Evolutionary conservation across 768 basidiomycete genomes (phyloP).

Genomic region (Tremella yokohamensis): DNA sequence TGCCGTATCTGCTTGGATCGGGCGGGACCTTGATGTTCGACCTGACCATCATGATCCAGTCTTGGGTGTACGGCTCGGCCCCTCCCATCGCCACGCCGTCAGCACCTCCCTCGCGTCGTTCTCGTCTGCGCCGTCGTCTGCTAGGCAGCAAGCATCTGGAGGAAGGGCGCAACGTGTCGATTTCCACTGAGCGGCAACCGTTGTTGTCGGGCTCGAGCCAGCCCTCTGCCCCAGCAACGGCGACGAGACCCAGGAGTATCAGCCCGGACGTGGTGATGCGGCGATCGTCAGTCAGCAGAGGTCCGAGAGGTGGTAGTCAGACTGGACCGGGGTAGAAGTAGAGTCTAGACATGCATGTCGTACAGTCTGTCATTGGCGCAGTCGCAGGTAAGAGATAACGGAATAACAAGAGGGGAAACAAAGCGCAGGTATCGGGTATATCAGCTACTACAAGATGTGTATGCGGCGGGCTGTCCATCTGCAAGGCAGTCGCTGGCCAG

Average conservation of each 20-base stretch:
- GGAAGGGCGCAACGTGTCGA: slow-evolving; percentile 19
- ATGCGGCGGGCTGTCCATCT: no score
- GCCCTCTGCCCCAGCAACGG: slow-evolving; percentile 1
- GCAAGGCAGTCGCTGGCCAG: no score
- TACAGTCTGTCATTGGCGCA: not conserved
- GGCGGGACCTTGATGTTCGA: slow-evolving; percentile 92
- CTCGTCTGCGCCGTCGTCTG: slow-evolving; percentile 11
- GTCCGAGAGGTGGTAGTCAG: no score
- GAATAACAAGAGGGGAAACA: not conserved
- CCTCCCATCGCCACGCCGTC: slow-evolving; percentile 30
- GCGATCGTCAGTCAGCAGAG: not conserved
- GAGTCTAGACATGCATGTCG: no score
- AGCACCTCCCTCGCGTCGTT: slow-evolving; percentile 8
- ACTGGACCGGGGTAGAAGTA: no score
- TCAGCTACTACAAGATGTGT: not conserved
- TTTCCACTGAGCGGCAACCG: slow-evolving; percentile 16
- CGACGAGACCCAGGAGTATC: slow-evolving; percentile 12
- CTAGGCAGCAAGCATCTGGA: slow-evolving; percentile 17
- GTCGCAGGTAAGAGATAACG: no score
- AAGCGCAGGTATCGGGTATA: not conserved
- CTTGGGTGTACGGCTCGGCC: slow-evolving; percentile 63
- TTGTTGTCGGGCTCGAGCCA: slow-evolving; percentile 2
- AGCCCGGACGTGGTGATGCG: slow-evolving; percentile 15
- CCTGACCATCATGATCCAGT: slow-evolving; percentile 81
- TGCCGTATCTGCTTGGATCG: slow-evolving; percentile 90